phyloP scores from a whole-genome alignment of 1,284 basidiomycete genomes.

The Fomitopsis palustris region DNA sequence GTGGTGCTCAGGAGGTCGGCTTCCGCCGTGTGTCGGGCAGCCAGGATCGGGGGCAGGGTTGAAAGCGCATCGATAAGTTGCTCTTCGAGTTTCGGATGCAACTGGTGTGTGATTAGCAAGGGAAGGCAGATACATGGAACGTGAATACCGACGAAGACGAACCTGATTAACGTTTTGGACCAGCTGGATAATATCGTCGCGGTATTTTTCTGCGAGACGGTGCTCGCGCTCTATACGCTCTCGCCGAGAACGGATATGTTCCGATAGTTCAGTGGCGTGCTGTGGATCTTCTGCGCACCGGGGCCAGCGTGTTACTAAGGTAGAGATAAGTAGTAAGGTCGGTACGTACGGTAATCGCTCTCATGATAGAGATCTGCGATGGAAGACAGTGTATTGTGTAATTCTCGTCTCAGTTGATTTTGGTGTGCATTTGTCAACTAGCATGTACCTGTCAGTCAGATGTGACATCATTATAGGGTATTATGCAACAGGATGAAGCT shows the following conservation, averaged over 20 bases:
- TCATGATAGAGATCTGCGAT: constrained; percentile 4
- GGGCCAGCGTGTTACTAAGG: not conserved
- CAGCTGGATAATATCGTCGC: not conserved
- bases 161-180: constrained; percentile 8
- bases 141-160: not conserved
- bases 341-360: no score
- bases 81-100: constrained; percentile 30
- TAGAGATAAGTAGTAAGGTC: no score
- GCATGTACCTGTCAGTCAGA: not conserved
- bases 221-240: not conserved
- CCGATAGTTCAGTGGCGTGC: not conserved
- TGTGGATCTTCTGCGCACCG: not conserved
- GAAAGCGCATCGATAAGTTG: constrained; percentile 27
- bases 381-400: constrained; percentile 6
- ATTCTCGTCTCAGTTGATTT: not conserved
- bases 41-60: constrained; percentile 27
- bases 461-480: no score
- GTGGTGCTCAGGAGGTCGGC: constrained; percentile 38
- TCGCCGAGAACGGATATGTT: constrained; percentile 1
- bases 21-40: constrained; percentile 25
- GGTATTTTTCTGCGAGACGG: not conserved
- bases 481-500: not conserved
- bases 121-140: not conserved
- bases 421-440: not conserved
- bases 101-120: no score